Base-by-base conservation (phyloP, 2,329 filamentous ascomycete genomes). In the Colletotrichum sp. region DNA sequence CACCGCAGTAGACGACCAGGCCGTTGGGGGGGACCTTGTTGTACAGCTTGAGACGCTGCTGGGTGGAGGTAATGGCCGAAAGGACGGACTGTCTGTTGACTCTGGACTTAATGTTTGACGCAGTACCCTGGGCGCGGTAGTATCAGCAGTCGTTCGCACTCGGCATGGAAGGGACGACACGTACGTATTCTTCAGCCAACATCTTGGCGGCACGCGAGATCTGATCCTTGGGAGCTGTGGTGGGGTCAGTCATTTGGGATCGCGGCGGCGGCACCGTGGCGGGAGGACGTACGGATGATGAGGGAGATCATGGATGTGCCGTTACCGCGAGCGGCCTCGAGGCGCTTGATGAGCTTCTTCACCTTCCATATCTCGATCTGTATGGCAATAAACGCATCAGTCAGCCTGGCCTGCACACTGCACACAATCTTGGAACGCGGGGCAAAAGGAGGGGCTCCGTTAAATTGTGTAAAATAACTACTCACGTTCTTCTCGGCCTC, bases 241-340 rank as follows among this genome's bases (percentile, higher is more conserved):
- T 61, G 74, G 75, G 76, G 78, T 79, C 57, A 73, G 71, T 71
- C 57, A 31, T 57, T 29, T 21, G 31, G 18, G 58, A 43, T 24
- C 15, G 59, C 54, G 38, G 54, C 27, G 67, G 27, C 67, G 61
- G 51, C 38, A 57, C 54, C 54, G 55, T 21, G 36, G 51, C 24
- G 29, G 33, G n/a, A 67, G 8, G 75, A 75, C 67, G 73, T 71
- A 97, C 95, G 97, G 83, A 99, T 98, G 81, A 99, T 98, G 86
- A 99, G 91, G 77, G 96, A 98, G 86, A 99, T 99, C 97, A 99
- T 99, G 88, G 93, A 96, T 77, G 97, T 99, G 88, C 97, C 97
- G 91, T 99, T 99, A 84, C 97, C 97, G 84, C 97, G 92, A 79
- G 97, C 97, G 76, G 95, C 94, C 87, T 98, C 97, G 81, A 99